Percentiles rank a stretch among this genome's conserved stretches.
Evolutionary conservation across 352 stramenopile species (phyloP).

Genomic region (Elongisporangium undulatum): DNA sequence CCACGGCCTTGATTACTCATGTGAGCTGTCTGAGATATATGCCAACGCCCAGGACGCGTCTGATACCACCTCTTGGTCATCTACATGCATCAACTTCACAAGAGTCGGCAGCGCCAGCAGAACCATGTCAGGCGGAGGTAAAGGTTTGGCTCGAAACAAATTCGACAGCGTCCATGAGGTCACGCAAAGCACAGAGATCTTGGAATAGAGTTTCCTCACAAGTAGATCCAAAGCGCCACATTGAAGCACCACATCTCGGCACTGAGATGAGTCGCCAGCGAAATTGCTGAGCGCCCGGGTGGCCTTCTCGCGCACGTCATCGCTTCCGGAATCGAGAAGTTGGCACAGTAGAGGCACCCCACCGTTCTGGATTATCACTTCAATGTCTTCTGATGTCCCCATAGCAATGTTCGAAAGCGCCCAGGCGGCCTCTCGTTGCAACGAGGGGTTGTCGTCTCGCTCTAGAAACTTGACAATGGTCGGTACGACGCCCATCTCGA

Average conservation of each 20-base stretch:
- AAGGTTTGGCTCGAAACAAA: conserved; percentile 93
- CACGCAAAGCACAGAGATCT: conserved; percentile 97
- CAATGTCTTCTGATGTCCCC: conserved; percentile 96
- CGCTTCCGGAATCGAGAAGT: conserved; percentile 93
- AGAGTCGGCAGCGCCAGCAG: conserved; percentile 92
- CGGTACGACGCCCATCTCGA: conserved; percentile 96
- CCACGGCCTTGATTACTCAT: conserved; percentile 99
- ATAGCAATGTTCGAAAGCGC: conserved; percentile 99
- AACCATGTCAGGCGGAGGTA: conserved; percentile 80
- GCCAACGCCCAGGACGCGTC: conserved; percentile 99
- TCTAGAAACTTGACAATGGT: conserved; percentile 98
- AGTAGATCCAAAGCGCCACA: conserved; percentile 92
- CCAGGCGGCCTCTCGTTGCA: conserved; percentile 99
- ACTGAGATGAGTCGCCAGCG: conserved; percentile 96
- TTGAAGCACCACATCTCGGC: conserved; percentile 94
- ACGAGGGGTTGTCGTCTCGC: conserved; percentile 88
- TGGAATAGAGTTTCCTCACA: conserved; percentile 94
- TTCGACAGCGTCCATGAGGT: conserved; percentile 99
- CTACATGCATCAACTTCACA: conserved; percentile 94
- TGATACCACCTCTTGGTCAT: conserved; percentile 98
- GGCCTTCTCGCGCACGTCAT: conserved; percentile 95
- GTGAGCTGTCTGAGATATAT: conserved; percentile 97
- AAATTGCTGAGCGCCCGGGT: conserved; percentile 99
- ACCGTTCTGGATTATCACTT: conserved; percentile 96
- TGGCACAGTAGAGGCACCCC: conserved; percentile 97